phyloP scores from a whole-genome alignment of 2,329 filamentous ascomycete genomes.

The Fusarium nygamai region DNA sequence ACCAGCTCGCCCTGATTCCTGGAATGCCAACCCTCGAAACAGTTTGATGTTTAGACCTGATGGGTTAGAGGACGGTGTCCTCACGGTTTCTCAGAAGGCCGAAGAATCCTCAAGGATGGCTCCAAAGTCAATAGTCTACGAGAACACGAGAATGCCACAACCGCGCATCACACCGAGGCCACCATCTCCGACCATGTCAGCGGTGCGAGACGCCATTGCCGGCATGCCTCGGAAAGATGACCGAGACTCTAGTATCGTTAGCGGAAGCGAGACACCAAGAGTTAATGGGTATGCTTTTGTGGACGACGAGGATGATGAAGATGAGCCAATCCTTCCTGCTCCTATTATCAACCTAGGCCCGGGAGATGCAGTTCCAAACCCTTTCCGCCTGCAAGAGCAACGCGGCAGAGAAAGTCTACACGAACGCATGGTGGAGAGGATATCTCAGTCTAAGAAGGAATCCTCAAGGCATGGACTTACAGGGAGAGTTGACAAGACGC shows the following conservation, averaged over 20 bases:
- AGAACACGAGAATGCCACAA: slow-evolving; percentile 81
- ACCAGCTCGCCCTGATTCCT: slow-evolving; percentile 80
- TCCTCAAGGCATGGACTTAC: slow-evolving; percentile 68
- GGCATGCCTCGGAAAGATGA: slow-evolving; percentile 72
- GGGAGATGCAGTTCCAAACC: slow-evolving; percentile 75
- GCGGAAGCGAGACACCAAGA: slow-evolving; percentile 78
- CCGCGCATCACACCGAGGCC: slow-evolving; percentile 60
- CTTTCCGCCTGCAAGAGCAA: slow-evolving; percentile 81
- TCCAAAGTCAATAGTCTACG: slow-evolving; percentile 81
- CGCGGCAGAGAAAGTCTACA: slow-evolving; percentile 83
- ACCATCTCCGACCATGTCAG: slow-evolving; percentile 83
- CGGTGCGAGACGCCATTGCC: slow-evolving; percentile 84
- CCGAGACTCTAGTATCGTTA: slow-evolving; percentile 65
- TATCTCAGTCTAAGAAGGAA: slow-evolving; percentile 75
- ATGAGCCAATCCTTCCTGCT: slow-evolving; percentile 35
- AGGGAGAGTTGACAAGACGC: slow-evolving; percentile 67
- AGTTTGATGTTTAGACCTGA: slow-evolving; percentile 86
- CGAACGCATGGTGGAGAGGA: slow-evolving; percentile 85
- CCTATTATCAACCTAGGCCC: slow-evolving; percentile 67
- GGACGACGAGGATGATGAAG: slow-evolving; percentile 74
- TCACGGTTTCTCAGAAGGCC: slow-evolving; percentile 73
- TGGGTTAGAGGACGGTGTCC: slow-evolving; percentile 65
- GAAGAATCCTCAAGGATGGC: slow-evolving; percentile 77
- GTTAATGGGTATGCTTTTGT: slow-evolving; percentile 97
- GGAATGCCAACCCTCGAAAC: slow-evolving; percentile 81